Conservation (phyloP, 805 yeast species). For the Saturnispora dispora region DNA sequence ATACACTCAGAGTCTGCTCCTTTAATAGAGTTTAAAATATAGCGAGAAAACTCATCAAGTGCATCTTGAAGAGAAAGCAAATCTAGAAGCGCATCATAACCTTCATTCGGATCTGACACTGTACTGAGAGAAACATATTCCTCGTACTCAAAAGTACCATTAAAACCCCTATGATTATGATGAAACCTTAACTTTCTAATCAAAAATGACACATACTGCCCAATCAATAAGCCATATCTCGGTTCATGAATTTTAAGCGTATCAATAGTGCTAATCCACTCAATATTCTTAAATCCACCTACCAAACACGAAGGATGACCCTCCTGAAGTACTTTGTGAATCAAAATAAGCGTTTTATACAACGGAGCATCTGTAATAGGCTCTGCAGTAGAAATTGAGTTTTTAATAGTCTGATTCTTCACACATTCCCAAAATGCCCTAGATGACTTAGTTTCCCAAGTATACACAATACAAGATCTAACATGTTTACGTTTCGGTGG, state of each 20-base stretch:
- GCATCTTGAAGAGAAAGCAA: conserved; percentile 79
- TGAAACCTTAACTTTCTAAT: conserved; percentile 75
- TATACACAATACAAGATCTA: conserved; percentile 86
- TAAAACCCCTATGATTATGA: conserved; percentile 76
- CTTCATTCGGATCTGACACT: conserved; percentile 91
- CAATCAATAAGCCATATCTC: conserved; percentile 61
- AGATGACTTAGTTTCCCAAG: conserved; percentile 90
- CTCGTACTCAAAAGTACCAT: conserved; percentile 92
- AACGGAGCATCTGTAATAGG: conserved; percentile 51
- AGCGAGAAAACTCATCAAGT: conserved; percentile 66
- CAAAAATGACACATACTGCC: conserved; percentile 64
- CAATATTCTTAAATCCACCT: conserved; percentile 71
- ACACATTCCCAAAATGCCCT: conserved; percentile 78
- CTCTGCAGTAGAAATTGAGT: conserved; percentile 30
- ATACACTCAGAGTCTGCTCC: conserved; percentile 61
- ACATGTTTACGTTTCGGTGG: conserved; percentile 97
- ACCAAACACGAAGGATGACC: conserved; percentile 84
- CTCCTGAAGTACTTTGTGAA: conserved; percentile 92
- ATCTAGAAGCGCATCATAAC: conserved; percentile 82
- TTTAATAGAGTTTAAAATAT: conserved; percentile 55
- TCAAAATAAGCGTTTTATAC: conserved; percentile 75
- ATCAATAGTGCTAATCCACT: conserved; percentile 68
- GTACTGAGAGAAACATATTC: conserved; percentile 84
- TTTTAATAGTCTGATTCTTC: conserved; percentile 68
- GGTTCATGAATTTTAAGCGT: conserved; percentile 41